Percentiles rank a stretch among this genome's conserved stretches.
Conservation (phyloP, 306 rosid species). For the Nissolia schottii region DNA sequence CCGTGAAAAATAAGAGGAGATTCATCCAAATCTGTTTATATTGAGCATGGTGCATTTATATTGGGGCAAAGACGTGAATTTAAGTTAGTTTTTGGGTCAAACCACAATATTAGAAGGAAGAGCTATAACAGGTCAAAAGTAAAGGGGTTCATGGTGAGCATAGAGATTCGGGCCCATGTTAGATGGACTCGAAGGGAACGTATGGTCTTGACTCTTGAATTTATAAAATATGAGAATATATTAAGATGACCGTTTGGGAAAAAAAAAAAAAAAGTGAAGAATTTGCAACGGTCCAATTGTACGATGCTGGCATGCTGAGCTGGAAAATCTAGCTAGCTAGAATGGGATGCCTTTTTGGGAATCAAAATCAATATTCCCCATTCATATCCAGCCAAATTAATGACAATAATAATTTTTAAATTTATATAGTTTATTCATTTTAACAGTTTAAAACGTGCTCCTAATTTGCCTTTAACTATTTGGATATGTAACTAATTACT, state of each 20-base stretch:
- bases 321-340: too few species aligned
- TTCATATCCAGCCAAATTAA: background rate
- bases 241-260: background rate
- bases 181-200: background rate
- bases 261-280: background rate
- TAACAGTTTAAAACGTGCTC: background rate
- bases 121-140: too few species aligned
- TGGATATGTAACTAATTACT: too few species aligned
- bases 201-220: background rate
- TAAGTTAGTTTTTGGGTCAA: too few species aligned
- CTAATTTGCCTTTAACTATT: background rate
- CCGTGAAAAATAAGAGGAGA: too few species aligned
- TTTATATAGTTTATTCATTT: background rate
- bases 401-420: background rate
- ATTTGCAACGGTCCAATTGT: background rate
- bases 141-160: too few species aligned
- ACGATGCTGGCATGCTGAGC: background rate
- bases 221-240: background rate
- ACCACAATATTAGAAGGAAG: too few species aligned
- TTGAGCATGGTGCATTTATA: too few species aligned
- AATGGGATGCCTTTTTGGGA: background rate
- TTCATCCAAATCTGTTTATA: too few species aligned
- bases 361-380: background rate
- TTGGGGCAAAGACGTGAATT: too few species aligned
- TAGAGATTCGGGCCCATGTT: too few species aligned